Evolutionary conservation across 1,139 yeast species (phyloP), one percentile per base, ranked within the genome.

Genomic region (Candida mesenterica): DNA sequence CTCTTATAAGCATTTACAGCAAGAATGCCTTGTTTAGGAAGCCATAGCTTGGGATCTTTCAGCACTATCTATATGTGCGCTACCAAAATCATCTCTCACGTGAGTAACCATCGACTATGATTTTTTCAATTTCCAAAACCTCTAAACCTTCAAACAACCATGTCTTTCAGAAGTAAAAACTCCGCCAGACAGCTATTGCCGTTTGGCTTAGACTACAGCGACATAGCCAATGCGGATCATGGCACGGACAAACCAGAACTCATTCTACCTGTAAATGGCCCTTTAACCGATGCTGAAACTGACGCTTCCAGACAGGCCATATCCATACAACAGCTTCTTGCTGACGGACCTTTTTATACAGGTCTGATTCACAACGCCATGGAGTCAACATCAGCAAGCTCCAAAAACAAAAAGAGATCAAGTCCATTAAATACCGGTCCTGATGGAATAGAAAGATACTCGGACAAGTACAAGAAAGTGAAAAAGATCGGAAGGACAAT

Each of bases 271-370:
- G 75, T 86, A 1, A 84, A 82, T 56, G 84, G 85, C 2, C 72
- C 79, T 4, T 61, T 81, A 18, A 72, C 74, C 3, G 62, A 64
- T 5, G 48, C 54, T 22, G 96, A 89, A 54, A 68, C 72, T 38
- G 63, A 68, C n/a, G 66, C 77, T 7, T 83, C 90, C 3, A 72
- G 77, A 33, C 89, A 82, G 46, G 75, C 80, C 39, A 71, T 82
- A 23, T 73, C 78, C 39, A 72, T 85, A 43, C 60, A 75, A 29
- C 72, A 70, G 19, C 61, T 77, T 16, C 68, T 88, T 53, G 70
- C 73, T 32, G 87, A 84, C 42, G 90, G 96, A 0, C 86, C 95
- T 0, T 82, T 89, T 43, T 84, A 69, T 53, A 79, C 94, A 0
- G 95, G 95, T 0, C 62, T 77, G 6, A 50, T 64, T 8, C 29